These are phyloP conservation scores for Rhizopus arrhizus DNA, from an alignment of 371 early-diverging fungal species.

Conservation along the genomic window DNA sequence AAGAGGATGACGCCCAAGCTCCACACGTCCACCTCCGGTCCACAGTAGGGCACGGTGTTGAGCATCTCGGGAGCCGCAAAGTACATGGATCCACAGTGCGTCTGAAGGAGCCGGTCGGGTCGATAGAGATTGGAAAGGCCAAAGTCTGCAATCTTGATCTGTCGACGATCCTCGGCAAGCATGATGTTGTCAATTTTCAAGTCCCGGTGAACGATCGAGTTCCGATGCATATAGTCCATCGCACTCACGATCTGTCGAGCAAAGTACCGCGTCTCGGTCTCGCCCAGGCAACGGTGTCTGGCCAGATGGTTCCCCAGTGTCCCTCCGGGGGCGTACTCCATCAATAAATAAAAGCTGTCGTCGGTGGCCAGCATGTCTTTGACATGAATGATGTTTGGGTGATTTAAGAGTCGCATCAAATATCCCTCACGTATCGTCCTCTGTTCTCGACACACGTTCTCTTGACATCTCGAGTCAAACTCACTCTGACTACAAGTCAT, in stretches of 20 bases:
- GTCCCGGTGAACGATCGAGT: conserved; percentile 96
- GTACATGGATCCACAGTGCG: conserved; percentile 92
- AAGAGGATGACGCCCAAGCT: conserved; percentile 92
- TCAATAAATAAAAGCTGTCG: conserved; percentile 85
- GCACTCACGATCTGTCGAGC: conserved; percentile 95
- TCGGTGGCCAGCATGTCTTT: conserved; percentile 81
- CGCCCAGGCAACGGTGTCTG: conserved; percentile 82
- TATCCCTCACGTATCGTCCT: conserved; percentile 90
- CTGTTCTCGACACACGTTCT: conserved; percentile 74
- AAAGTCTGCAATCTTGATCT: conserved; percentile 92
- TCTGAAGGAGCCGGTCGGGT: conserved; percentile 75
- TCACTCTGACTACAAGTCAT: conserved; percentile 1
- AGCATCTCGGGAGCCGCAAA: conserved; percentile 97
- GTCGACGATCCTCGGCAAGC: conserved; percentile 78
- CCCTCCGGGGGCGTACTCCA: conserved; percentile 89
- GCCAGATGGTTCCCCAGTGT: conserved; percentile 90
- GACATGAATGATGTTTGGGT: conserved; percentile 84
- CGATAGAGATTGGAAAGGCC: conserved; percentile 93
- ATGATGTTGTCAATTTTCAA: conserved; percentile 96
- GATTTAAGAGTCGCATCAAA: conserved; percentile 88
- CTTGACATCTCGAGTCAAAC: conserved; percentile 24
- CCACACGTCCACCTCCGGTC: conserved; percentile 96
- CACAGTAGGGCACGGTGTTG: conserved; percentile 80
- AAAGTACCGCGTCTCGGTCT: conserved; percentile 85
- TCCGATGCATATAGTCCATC: conserved; percentile 89